phyloP scores from a whole-genome alignment of 441 rosid species.

The Erodium chrysanthum region DNA sequence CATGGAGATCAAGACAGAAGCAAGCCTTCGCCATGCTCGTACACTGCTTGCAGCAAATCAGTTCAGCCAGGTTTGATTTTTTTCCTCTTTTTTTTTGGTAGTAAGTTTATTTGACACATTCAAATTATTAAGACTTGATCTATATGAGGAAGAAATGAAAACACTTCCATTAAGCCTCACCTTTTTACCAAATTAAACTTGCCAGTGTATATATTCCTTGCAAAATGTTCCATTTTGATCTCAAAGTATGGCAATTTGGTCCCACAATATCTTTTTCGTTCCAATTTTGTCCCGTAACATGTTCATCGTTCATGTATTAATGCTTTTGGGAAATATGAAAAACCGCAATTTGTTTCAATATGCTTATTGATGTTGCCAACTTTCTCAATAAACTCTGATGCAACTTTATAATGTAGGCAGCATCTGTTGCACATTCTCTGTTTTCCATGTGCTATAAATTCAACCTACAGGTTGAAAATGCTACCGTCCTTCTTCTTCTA shows the following conservation, averaged over 20 bases:
- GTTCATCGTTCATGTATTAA: neutral
- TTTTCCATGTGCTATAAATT: conserved; percentile 89
- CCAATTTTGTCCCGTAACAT: neutral
- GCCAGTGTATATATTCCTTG: too few relatives aligned
- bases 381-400: neutral
- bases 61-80: conserved; percentile 60
- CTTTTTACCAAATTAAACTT: too few relatives aligned
- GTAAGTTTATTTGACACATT: neutral
- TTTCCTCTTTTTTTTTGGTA: too few relatives aligned
- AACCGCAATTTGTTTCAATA: neutral
- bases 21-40: conserved; percentile 80
- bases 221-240: neutral
- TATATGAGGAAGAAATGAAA: too few relatives aligned
- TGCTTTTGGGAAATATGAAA: neutral
- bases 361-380: neutral
- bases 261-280: neutral
- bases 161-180: too few relatives aligned
- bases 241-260: neutral
- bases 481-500: conserved; percentile 76
- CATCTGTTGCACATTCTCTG: conserved; percentile 71
- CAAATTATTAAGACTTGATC: neutral
- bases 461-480: conserved; percentile 81
- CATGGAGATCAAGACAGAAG: conserved; percentile 79
- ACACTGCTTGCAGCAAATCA: conserved; percentile 93
- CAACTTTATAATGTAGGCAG: conserved; percentile 47